A percentile compares a stretch with the other conserved stretches of the same genome.
Conservation (phyloP, 2,329 filamentous ascomycete species). For the Purpureocillium lavendulum region DNA sequence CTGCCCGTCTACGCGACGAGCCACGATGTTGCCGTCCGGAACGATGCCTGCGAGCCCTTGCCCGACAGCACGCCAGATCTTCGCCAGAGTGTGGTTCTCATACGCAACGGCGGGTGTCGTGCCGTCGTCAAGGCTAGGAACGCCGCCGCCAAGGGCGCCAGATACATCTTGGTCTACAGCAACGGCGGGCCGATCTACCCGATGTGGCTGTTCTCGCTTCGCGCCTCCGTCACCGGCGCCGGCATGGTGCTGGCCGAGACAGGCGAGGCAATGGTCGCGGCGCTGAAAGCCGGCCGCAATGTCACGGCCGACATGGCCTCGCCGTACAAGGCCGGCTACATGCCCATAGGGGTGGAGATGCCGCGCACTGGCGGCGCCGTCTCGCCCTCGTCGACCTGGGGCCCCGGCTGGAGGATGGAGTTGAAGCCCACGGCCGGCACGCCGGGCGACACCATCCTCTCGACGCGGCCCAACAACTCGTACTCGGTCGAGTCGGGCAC, state of each 20-base stretch:
- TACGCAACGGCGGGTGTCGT: slow-evolving; percentile 49
- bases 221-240: too few species aligned
- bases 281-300: slow-evolving; percentile 32
- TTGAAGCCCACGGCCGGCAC: slow-evolving; percentile 46
- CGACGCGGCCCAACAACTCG: slow-evolving; percentile 32
- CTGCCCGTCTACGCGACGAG: too few species aligned
- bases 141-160: slow-evolving; percentile 44
- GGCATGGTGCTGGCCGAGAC: slow-evolving; percentile 30
- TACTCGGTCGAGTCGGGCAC: slow-evolving; percentile 49
- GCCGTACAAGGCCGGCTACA: too few species aligned
- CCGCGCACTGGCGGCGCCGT: slow-evolving; percentile 39
- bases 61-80: slow-evolving; percentile 48
- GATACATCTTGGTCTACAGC: slow-evolving; percentile 56
- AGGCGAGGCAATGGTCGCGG: slow-evolving; percentile 34
- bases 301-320: slow-evolving; percentile 33
- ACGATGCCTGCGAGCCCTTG: slow-evolving; percentile 41
- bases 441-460: slow-evolving; percentile 48
- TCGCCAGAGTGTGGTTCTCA: slow-evolving; percentile 47
- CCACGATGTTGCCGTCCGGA: too few species aligned
- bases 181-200: slow-evolving; percentile 17
- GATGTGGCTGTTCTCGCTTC: too few species aligned
- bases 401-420: slow-evolving; percentile 50
- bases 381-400: slow-evolving; percentile 48
- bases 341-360: slow-evolving; percentile 10
- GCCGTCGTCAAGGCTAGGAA: slow-evolving; percentile 46